Evolutionary conservation across 805 yeast genomes (phyloP), one percentile per base, ranked within the genome.

Genomic region (Cyberlindnera japonica): DNA sequence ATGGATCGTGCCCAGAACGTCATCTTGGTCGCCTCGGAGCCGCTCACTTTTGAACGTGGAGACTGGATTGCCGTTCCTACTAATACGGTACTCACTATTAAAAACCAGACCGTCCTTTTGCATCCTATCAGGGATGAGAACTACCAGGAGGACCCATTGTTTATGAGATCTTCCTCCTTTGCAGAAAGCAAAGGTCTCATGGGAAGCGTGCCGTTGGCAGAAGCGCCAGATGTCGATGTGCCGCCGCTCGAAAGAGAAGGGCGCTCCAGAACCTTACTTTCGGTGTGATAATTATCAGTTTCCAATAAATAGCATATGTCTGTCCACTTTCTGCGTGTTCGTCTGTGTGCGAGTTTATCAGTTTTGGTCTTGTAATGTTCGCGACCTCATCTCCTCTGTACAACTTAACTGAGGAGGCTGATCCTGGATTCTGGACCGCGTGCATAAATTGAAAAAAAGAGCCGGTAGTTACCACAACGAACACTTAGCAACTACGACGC

Each of bases 41-140:
- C 99, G 0, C 70, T 93, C 42, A 93, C 99, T 0, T 93, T 93
- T 61, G 98, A 93, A 65, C 69, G 99, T 41, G 91, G 90, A 28
- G 99, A 93, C 63, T 93, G 99, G 99, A 85, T 91, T 37, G 82
- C 96, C 4, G 95, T 93, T 1, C 98, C 98, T 2, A 84, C 98
- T 1, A 93, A 93, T 59, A 84, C 97, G 3, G 68, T 83, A 1
- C 61, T 93, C 13, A 85, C 96, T 0, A 79, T 93, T 44, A 81
- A 79, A 48, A 81, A 79, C 41, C 95, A 90, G 59, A 87, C 95
- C 1, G 93, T 93, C 4, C 67, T 93, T 35, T 66, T 93, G 65
- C 95, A 90, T 59, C 99, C 99, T 2, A 85, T 93, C 30, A 67
- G 73, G 34, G 98, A 93, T 59, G 96, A 93, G 61, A 90, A 80